Evolutionary conservation across 768 basidiomycete genomes (phyloP), one percentile per base, ranked within the genome.

Genomic region (Lyophyllum shimeji): DNA sequence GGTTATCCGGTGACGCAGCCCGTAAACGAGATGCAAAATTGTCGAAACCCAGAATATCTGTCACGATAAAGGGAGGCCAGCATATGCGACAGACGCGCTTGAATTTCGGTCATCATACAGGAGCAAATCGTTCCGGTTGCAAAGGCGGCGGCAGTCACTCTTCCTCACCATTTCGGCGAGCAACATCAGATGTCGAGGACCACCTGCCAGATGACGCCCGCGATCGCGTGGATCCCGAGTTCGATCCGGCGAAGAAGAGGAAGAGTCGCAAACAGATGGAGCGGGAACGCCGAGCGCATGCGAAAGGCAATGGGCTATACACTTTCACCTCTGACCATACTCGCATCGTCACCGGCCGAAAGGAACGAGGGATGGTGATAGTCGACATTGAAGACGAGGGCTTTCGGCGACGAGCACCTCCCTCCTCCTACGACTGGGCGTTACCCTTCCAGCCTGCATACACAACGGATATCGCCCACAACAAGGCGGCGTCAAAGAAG

Each of bases 321-420:
- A 74, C 60, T 39, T 73, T 82, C 55, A 59, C 67, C n/a, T 66
- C 74, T 3, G 68, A 68, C 15, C 72, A 69, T 13, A 70, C 69
- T 4, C 74, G 68, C 24, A 67, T 85, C 44, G 60, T 72, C 12
- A 69, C 71, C 7, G 76, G 78, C 13, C 65, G 73, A 55, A 60
- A 66, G n/a, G 49, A 66, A 42, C 55, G 59, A 17, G 60, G 57
- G 3, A 63, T 72, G 21, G 60, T 81, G 21, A 76, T 77, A 1
- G 67, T 82, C 18, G 70, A 80, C 52, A 53, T 77, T 17, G 75
- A 81, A 60, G 80, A 81, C 53, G 70, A 74, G 23, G 73, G 64
- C 9, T 77, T 82, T 51, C 69, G 74, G 50, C 66, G 63, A 34
- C 75, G 75, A 1, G 63, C 82, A 48, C 73, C 75, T 47, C 78